A percentile compares a stretch with the other conserved stretches of the same genome.
These are phyloP conservation scores for Eucalyptus fibrosa DNA, from an alignment of 345 rosid genomes.

Conservation along the genomic window DNA sequence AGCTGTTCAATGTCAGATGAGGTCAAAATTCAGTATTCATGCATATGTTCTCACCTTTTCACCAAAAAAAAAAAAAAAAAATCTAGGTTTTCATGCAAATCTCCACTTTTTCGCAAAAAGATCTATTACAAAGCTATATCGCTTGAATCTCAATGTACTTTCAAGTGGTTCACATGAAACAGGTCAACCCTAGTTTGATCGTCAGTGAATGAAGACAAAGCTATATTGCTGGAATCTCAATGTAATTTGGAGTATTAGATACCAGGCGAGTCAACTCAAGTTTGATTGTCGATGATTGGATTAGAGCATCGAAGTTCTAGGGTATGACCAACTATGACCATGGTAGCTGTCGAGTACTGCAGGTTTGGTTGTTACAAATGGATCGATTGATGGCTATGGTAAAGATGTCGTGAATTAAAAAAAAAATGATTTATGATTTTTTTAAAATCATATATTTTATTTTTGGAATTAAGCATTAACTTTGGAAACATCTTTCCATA, in stretches of 20 bases:
- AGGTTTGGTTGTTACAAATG: neutral
- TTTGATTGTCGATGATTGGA: neutral
- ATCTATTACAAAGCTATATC: neutral
- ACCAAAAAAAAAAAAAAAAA: neutral
- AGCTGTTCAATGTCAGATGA: neutral
- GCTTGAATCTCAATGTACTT: neutral
- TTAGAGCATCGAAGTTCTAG: neutral
- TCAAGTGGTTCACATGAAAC: neutral
- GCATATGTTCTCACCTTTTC: neutral
- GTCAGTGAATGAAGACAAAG: neutral
- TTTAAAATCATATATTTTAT: neutral
- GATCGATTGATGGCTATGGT: neutral
- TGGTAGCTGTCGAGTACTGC: rapidly evolving
- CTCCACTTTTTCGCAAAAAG: neutral
- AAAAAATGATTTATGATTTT: neutral
- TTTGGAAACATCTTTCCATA: neutral
- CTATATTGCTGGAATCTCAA: neutral
- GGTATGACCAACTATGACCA: neutral
- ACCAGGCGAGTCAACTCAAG: rapidly evolving
- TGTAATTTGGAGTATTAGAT: neutral
- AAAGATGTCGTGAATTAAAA: neutral
- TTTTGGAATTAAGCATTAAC: neutral
- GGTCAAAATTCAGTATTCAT: neutral
- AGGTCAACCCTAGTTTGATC: neutral
- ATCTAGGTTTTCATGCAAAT: neutral